Percentiles rank a stretch among this genome's conserved stretches.
Evolutionary conservation across 169 alveolate species (phyloP).

Genomic region (Plasmodium ovale): DNA sequence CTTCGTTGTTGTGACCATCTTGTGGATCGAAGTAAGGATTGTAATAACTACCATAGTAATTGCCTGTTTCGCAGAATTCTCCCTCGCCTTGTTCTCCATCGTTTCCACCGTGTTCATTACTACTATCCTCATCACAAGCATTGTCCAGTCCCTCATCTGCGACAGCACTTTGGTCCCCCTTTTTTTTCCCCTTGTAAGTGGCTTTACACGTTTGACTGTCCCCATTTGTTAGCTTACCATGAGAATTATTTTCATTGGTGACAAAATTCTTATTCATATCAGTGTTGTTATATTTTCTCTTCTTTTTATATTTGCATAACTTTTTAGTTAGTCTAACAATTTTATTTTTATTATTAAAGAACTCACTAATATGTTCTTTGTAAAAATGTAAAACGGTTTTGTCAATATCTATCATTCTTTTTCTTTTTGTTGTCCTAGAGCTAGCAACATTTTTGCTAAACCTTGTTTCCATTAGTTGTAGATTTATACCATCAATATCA

Average conservation of each 20-base stretch:
- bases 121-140: too few species aligned
- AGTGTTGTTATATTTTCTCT: slow-evolving; percentile 53
- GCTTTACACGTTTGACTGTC: not conserved
- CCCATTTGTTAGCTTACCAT: not conserved
- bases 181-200: slow-evolving; percentile 15
- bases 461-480: slow-evolving; percentile 71
- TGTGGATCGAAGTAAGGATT: too few species aligned
- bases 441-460: slow-evolving; percentile 76
- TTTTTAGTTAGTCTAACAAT: slow-evolving; percentile 64
- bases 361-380: slow-evolving; percentile 75
- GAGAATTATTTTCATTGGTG: not conserved
- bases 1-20: too few species aligned
- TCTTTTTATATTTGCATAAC: slow-evolving; percentile 68
- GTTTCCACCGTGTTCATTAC: too few species aligned
- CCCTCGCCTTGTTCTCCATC: too few species aligned
- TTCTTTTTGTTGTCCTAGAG: slow-evolving; percentile 75
- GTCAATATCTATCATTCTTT: slow-evolving; percentile 76
- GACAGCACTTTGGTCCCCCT: too few species aligned
- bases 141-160: too few species aligned
- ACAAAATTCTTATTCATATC: not conserved
- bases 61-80: too few species aligned
- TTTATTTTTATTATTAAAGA: slow-evolving; percentile 68
- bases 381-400: slow-evolving; percentile 73
- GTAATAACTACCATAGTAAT: too few species aligned
- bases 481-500: slow-evolving; percentile 69